A percentile compares a stretch with the other conserved stretches of the same genome.
phyloP scores from a whole-genome alignment of 345 rosid genomes.

The Salix caprea region DNA sequence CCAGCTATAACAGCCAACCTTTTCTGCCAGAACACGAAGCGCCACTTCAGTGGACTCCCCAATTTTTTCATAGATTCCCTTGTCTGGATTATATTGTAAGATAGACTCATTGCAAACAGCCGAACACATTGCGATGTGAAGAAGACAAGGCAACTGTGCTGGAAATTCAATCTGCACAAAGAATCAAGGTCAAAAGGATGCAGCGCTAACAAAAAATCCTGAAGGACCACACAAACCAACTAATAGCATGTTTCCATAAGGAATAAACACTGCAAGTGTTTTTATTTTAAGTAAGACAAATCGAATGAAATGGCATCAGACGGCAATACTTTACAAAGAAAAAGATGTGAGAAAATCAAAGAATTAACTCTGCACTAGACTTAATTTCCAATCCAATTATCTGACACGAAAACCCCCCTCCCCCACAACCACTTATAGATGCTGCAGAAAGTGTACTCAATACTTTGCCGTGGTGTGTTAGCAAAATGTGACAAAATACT shows the following conservation, averaged over 20 bases:
- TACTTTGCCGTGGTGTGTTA: not conserved
- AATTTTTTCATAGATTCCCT: conserved; percentile 81
- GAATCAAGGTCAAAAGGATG: conserved; percentile 16
- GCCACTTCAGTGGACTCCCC: conserved; percentile 99
- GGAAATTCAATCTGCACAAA: conserved; percentile 80
- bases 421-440: not conserved
- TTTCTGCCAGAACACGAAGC: conserved; percentile 86
- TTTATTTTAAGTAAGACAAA: not conserved
- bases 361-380: not conserved
- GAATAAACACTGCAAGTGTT: not conserved
- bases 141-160: conserved; percentile 92
- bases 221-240: not conserved
- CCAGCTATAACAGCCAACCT: conserved; percentile 48
- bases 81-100: conserved; percentile 94
- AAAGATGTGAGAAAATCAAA: not conserved
- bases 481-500: not conserved
- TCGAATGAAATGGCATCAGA: not conserved
- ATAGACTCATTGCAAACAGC: conserved; percentile 94
- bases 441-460: not conserved
- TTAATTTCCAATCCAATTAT: not conserved
- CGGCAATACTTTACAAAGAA: not conserved
- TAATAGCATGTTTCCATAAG: not conserved
- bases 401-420: not conserved
- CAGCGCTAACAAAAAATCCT: not conserved
- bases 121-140: conserved; percentile 90